Conservation (phyloP, 164 flowering plant species). For the Magnolia changhungtana region DNA sequence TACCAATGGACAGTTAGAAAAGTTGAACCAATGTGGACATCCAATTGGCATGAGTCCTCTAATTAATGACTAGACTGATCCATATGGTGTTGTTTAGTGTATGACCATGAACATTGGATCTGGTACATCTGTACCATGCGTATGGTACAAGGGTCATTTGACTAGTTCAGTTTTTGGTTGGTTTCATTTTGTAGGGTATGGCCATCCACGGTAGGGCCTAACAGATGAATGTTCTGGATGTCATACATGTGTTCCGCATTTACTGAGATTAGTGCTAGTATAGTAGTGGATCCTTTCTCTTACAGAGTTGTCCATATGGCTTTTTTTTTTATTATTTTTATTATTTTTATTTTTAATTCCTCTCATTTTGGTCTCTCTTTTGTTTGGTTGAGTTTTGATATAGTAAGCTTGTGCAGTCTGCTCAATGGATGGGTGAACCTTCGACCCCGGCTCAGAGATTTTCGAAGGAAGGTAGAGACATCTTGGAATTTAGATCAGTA, state of each 20-base stretch:
- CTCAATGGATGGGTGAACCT: constrained; percentile 12
- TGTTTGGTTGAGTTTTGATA: constrained; percentile 2
- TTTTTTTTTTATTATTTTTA: too few relatives aligned
- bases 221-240: neutral
- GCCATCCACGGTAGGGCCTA: neutral
- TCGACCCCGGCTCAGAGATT: constrained; percentile 19
- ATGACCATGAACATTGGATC: too few relatives aligned
- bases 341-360: neutral
- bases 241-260: neutral
- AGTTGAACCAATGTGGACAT: neutral
- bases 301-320: neutral
- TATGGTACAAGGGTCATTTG: neutral
- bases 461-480: constrained; percentile 13
- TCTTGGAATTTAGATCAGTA: constrained; percentile 20
- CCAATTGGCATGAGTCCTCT: too few relatives aligned
- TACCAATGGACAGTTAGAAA: too few relatives aligned
- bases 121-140: neutral
- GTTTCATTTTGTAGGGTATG: neutral
- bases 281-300: neutral
- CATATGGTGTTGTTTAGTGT: neutral
- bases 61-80: neutral
- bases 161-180: neutral
- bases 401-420: constrained; percentile 22
- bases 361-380: neutral
- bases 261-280: too few relatives aligned